Evolutionary conservation across 2,329 filamentous ascomycete genomes (phyloP).

Genomic region (Canariomyces notabilis): DNA sequence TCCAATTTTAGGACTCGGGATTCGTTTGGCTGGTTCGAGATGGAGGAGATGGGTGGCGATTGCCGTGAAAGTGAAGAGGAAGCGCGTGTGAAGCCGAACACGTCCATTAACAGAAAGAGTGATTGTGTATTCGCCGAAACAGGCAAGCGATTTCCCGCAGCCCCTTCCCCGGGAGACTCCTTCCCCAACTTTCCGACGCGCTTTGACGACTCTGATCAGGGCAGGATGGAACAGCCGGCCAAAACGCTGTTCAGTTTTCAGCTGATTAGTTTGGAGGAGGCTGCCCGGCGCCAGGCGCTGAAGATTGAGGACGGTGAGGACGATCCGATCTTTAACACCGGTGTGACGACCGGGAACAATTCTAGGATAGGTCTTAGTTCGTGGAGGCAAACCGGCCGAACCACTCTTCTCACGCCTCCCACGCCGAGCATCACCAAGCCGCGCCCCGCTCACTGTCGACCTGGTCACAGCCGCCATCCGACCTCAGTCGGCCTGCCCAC

Average conservation of each 20-base stretch:
- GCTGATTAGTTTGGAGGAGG: constrained; percentile 30
- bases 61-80: not conserved
- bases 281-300: constrained; percentile 27
- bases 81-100: not conserved
- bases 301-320: constrained; percentile 21
- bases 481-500: constrained; percentile 1
- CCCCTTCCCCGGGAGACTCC: not conserved
- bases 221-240: not conserved
- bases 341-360: constrained; percentile 17
- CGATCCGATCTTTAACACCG: constrained; percentile 21
- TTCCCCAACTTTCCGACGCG: not conserved
- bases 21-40: constrained; percentile 4
- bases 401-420: constrained; percentile 15
- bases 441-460: constrained; percentile 8
- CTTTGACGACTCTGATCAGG: not conserved
- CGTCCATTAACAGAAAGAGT: not conserved
- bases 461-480: constrained; percentile 8
- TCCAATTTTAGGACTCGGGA: constrained; percentile 14
- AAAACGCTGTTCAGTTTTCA: constrained; percentile 29
- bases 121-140: not conserved
- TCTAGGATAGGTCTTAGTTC: constrained; percentile 18
- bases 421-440: constrained; percentile 18
- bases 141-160: not conserved
- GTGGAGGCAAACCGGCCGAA: constrained; percentile 14
- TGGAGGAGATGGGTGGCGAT: not conserved